Conservation (phyloP, 352 stramenopile genomes). For the Globisporangium alternatum region DNA sequence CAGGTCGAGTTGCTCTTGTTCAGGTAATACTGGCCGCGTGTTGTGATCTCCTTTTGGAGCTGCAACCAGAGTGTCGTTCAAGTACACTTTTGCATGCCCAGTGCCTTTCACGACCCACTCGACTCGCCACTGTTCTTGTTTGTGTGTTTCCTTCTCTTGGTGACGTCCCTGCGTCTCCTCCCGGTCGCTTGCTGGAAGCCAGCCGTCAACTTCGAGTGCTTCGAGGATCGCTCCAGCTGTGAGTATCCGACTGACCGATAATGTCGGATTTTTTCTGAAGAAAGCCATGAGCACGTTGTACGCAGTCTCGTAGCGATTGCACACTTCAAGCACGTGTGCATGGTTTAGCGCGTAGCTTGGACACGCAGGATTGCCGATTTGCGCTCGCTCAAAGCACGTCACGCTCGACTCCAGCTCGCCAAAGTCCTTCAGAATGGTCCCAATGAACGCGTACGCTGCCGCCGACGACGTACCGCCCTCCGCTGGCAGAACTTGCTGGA, state of each 20-base stretch:
- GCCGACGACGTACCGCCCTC: slow-evolving; percentile 37
- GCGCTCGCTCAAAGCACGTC: slow-evolving; percentile 51
- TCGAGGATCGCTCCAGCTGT: slow-evolving; percentile 28
- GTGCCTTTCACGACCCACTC: slow-evolving; percentile 24
- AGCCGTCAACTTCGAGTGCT: slow-evolving; percentile 28
- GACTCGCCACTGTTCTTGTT: slow-evolving; percentile 18
- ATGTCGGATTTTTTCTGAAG: slow-evolving; percentile 32
- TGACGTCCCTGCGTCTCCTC: background rate
- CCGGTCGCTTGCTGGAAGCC: slow-evolving; percentile 7
- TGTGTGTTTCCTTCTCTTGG: background rate
- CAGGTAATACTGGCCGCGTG: slow-evolving; percentile 7
- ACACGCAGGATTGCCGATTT: slow-evolving; percentile 34
- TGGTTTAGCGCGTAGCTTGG: slow-evolving; percentile 67
- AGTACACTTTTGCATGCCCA: slow-evolving; percentile 25
- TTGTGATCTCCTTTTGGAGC: background rate
- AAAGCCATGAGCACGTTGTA: slow-evolving; percentile 43
- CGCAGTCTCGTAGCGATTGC: slow-evolving; percentile 36
- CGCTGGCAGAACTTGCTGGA: slow-evolving; percentile 38
- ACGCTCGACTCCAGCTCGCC: slow-evolving; percentile 49
- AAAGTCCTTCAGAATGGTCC: slow-evolving; percentile 74
- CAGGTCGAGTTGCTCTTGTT: slow-evolving; percentile 64
- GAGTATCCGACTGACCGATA: slow-evolving; percentile 29
- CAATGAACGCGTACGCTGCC: slow-evolving; percentile 69
- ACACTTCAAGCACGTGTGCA: slow-evolving; percentile 56
- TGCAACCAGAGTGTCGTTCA: background rate